phyloP scores from a whole-genome alignment of 805 yeast genomes.

The Candida nitratophila region DNA sequence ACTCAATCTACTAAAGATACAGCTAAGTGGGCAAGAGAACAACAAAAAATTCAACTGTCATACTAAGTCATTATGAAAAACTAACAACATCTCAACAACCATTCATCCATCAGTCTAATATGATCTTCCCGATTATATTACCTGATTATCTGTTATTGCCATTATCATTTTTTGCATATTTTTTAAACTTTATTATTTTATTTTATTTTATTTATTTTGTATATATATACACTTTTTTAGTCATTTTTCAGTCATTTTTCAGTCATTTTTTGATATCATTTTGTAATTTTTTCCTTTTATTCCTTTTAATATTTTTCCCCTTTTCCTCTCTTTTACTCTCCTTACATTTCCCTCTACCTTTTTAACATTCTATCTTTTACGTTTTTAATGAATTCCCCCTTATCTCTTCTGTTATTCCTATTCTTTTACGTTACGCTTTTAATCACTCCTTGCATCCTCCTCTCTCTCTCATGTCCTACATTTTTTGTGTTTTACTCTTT shows the following conservation, averaged over 20 bases:
- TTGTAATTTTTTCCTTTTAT: neutral
- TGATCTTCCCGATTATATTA: neutral
- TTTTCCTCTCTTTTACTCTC: neutral
- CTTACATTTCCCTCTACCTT: neutral
- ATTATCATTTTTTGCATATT: neutral
- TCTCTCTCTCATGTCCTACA: neutral
- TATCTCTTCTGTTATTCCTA: neutral
- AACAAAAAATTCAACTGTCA: conserved; percentile 37
- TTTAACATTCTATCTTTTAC: neutral
- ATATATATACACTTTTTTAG: neutral
- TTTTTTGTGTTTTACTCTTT: too few species aligned
- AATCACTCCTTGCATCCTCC: neutral
- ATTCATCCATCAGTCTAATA: too few species aligned
- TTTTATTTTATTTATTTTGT: neutral
- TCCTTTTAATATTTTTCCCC: neutral
- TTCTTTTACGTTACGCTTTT: neutral
- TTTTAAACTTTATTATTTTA: neutral
- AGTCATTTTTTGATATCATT: neutral
- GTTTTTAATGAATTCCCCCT: neutral
- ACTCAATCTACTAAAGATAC: conserved; percentile 71
- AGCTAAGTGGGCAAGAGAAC: conserved; percentile 98
- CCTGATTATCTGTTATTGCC: neutral
- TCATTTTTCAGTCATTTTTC: neutral
- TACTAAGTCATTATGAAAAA: too few species aligned
- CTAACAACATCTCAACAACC: too few species aligned